phyloP scores from a whole-genome alignment of 805 yeast genomes.

The Yamadazyma philogaea region DNA sequence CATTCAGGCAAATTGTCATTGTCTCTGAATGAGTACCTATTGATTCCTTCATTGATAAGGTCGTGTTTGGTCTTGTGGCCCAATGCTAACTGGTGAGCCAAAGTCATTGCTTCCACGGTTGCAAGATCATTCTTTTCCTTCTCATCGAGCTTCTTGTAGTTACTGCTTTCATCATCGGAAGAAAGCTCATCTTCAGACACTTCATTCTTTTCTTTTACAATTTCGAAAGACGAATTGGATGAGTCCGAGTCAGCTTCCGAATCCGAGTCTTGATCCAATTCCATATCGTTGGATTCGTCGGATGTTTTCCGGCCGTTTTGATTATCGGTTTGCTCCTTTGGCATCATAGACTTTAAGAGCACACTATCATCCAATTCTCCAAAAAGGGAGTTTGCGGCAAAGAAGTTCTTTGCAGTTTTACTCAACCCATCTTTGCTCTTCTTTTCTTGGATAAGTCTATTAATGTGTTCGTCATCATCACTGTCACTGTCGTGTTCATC shows the following conservation, averaged over 20 bases:
- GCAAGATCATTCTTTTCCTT: conserved; percentile 73
- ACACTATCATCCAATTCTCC: conserved; percentile 46
- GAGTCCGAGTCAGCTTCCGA: conserved; percentile 27
- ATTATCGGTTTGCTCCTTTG: conserved; percentile 9
- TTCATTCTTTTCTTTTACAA: conserved; percentile 30
- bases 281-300: conserved; percentile 6
- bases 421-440: conserved; percentile 33
- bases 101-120: conserved; percentile 95
- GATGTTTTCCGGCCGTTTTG: conserved; percentile 1
- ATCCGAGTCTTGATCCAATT: conserved; percentile 37
- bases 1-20: conserved; percentile 91
- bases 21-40: conserved; percentile 89
- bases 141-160: conserved; percentile 44
- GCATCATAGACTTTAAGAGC: conserved; percentile 41
- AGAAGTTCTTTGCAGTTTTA: conserved; percentile 36
- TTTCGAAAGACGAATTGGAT: conserved; percentile 45
- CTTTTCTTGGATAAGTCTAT: conserved; percentile 49
- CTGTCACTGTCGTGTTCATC: conserved; percentile 43
- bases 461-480: conserved; percentile 72
- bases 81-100: conserved; percentile 92
- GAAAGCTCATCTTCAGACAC: conserved; percentile 22
- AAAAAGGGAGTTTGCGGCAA: conserved; percentile 39
- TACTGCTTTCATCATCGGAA: conserved; percentile 50
- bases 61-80: conserved; percentile 85
- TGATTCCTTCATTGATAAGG: conserved; percentile 87